Conservation (phyloP, 768 basidiomycete species). For the Pisolithus tinctorius region DNA sequence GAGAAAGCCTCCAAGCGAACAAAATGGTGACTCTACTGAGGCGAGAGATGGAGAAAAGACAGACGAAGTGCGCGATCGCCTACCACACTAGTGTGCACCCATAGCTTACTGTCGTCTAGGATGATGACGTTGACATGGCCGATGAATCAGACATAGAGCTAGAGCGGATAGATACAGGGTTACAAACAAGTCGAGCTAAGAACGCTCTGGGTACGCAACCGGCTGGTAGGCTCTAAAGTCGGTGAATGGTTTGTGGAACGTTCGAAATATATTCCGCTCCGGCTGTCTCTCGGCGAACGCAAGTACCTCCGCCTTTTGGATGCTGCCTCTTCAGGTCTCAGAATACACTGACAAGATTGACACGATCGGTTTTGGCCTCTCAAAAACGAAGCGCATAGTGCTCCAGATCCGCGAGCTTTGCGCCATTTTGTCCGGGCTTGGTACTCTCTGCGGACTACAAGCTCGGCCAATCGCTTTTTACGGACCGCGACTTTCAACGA, state of each 20-base stretch:
- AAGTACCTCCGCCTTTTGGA: conserved; percentile 82
- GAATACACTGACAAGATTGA: conserved; percentile 92
- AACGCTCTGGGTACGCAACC: conserved; percentile 53
- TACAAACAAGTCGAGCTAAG: conserved; percentile 9
- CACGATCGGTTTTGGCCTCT: conserved; percentile 67
- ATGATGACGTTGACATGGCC: conserved; percentile 29
- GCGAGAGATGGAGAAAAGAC: conserved; percentile 1
- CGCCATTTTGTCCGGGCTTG: conserved; percentile 81
- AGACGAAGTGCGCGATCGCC: conserved; percentile 15
- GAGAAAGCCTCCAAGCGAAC: conserved; percentile 5
- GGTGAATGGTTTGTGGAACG: conserved; percentile 86
- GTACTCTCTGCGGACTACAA: conserved; percentile 82
- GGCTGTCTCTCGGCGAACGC: conserved; percentile 67
- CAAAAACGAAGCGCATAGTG: conserved; percentile 84
- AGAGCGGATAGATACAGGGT: conserved; percentile 30
- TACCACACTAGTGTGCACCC: background rate
- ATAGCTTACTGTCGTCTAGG: conserved; percentile 13
- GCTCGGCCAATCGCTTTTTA: conserved; percentile 79
- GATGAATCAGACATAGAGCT: conserved; percentile 30
- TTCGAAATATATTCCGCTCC: conserved; percentile 73
- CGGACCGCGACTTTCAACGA: conserved; percentile 71
- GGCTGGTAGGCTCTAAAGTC: conserved; percentile 48
- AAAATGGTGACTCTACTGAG: conserved; percentile 10
- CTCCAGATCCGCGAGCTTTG: conserved; percentile 83
- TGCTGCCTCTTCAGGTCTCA: conserved; percentile 80